Evolutionary conservation across 75 land plant genomes (phyloP).

Genomic region (Sequoiadendron giganteum): DNA sequence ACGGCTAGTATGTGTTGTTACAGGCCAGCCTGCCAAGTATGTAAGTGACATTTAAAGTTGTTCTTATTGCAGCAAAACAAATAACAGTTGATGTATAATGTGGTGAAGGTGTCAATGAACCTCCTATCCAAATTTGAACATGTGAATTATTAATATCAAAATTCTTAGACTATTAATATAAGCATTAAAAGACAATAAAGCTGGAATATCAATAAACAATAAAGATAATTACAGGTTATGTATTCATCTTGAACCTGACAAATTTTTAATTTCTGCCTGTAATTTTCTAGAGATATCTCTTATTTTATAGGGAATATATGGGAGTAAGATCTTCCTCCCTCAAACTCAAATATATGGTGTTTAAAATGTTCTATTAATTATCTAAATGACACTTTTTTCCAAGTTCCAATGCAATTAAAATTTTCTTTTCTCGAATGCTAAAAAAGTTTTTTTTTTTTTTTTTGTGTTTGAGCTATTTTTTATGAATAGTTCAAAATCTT

Average conservation of each 20-base stretch:
- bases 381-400: background rate
- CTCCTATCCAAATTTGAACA: background rate
- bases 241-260: too few species aligned
- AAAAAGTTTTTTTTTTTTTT: too few species aligned
- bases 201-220: background rate
- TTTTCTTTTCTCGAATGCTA: too few species aligned
- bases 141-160: background rate
- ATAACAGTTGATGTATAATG: background rate
- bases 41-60: slow-evolving; percentile 4
- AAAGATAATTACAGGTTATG: too few species aligned
- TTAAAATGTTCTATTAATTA: too few species aligned
- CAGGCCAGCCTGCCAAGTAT: slow-evolving; percentile 19
- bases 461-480: too few species aligned
- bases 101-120: background rate
- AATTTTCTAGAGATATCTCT: too few species aligned
- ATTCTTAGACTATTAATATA: background rate
- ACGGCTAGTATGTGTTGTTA: slow-evolving; percentile 13
- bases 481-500: too few species aligned
- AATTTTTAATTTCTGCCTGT: too few species aligned
- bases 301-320: too few species aligned
- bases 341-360: background rate
- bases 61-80: background rate
- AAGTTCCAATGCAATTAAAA: too few species aligned
- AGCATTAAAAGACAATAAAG: background rate
- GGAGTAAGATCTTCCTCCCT: background rate